Evolutionary conservation across 768 basidiomycete genomes (phyloP).

Genomic region (Cystoderma amianthinum): DNA sequence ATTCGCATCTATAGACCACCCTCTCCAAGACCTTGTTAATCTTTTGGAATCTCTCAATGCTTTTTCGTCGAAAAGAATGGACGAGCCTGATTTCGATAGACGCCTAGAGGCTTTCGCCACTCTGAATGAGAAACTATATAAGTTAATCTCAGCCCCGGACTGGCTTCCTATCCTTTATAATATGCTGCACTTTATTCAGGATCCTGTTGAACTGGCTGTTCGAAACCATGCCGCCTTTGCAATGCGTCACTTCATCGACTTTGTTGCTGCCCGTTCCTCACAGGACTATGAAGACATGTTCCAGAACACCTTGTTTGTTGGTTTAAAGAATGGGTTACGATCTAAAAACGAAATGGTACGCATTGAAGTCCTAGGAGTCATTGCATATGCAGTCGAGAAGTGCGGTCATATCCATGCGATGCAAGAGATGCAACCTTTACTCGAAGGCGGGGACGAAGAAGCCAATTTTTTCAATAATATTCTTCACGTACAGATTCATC

Average conservation of each 20-base stretch:
- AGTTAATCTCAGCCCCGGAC: slow-evolving; percentile 39
- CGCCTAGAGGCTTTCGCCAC: slow-evolving; percentile 69
- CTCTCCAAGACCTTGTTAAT: slow-evolving; percentile 40
- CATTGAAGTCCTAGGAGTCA: slow-evolving; percentile 71
- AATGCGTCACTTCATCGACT: slow-evolving; percentile 73
- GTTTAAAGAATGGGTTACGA: slow-evolving; percentile 71
- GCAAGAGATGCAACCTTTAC: slow-evolving; percentile 73
- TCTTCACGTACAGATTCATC: slow-evolving; percentile 87
- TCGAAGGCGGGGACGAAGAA: slow-evolving; percentile 87
- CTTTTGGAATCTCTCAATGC: slow-evolving; percentile 74
- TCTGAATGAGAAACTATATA: slow-evolving; percentile 64
- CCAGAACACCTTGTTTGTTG: slow-evolving; percentile 62
- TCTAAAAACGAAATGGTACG: slow-evolving; percentile 86
- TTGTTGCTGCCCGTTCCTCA: slow-evolving; percentile 33
- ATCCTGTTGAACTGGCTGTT: slow-evolving; percentile 81
- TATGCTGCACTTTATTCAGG: slow-evolving; percentile 80
- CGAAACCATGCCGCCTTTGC: slow-evolving; percentile 74
- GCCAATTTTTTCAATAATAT: slow-evolving; percentile 97
- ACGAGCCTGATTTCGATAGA: slow-evolving; percentile 90
- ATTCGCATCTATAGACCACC: slow-evolving; percentile 34
- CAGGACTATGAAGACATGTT: slow-evolving; percentile 50
- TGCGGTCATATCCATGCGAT: slow-evolving; percentile 54
- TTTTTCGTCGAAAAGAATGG: slow-evolving; percentile 73
- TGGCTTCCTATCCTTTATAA: slow-evolving; percentile 87
- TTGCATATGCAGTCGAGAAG: slow-evolving; percentile 66